Percentiles rank a stretch among this genome's conserved stretches.
These are phyloP conservation scores for Lichina pygmaea DNA, from an alignment of 495 filamentous ascomycete genomes.

Conservation along the genomic window DNA sequence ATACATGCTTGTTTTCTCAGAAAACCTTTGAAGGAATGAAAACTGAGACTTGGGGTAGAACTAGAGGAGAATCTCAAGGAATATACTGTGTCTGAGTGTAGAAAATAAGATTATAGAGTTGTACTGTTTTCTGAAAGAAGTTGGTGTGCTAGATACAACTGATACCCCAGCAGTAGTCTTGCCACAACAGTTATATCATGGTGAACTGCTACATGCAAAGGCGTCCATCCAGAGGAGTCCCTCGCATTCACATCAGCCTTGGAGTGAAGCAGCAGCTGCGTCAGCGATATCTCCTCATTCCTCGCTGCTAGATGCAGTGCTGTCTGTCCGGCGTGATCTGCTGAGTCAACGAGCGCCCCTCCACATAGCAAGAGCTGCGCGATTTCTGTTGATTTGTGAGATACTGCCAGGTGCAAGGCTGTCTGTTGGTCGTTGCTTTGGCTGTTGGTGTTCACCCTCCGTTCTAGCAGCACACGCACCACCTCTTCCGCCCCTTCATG, in stretches of 20 bases:
- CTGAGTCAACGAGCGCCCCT: conserved; percentile 3
- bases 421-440: conserved; percentile 1
- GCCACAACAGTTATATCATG: conserved; percentile 1
- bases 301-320: not conserved
- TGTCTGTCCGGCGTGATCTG: not conserved
- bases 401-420: conserved; percentile 3
- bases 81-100: too few species aligned
- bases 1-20: too few species aligned
- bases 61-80: too few species aligned
- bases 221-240: conserved; percentile 4
- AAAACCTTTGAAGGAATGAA: too few species aligned
- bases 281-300: conserved; percentile 1
- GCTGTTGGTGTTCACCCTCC: conserved; percentile 2
- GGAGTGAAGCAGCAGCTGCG: conserved; percentile 4
- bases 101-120: too few species aligned
- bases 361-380: conserved; percentile 4
- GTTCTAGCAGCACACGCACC: conserved; percentile 1
- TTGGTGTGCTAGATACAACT: too few species aligned
- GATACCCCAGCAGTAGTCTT: conserved; percentile 5
- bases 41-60: too few species aligned
- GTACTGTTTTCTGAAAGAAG: too few species aligned
- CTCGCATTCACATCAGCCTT: conserved; percentile 4
- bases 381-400: conserved; percentile 3
- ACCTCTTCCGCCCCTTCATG: conserved; percentile 4
- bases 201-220: conserved; percentile 6